Conservation (phyloP, 805 yeast species). For the Nakazawaea anatomiae region DNA sequence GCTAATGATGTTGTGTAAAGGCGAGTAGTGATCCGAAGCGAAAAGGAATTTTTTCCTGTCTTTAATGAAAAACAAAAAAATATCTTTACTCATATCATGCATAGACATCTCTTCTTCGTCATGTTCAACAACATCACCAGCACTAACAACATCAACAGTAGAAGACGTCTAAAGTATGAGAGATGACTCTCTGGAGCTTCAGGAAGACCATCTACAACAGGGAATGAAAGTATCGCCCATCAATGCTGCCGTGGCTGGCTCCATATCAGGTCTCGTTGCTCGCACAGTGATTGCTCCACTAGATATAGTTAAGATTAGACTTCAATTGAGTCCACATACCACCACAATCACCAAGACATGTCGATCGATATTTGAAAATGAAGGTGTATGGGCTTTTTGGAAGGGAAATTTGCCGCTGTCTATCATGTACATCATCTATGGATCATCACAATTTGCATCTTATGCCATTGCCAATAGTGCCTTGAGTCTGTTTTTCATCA, state of each 20-base stretch:
- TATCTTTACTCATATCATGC: too few relatives aligned
- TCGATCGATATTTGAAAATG: conserved; percentile 31
- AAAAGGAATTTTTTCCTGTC: neutral
- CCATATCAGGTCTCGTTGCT: conserved; percentile 58
- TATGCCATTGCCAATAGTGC: conserved; percentile 49
- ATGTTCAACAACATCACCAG: too few relatives aligned
- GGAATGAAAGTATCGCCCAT: conserved; percentile 6
- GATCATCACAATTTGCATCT: conserved; percentile 77
- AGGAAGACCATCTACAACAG: conserved; percentile 7
- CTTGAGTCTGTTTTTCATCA: conserved; percentile 20
- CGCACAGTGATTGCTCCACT: conserved; percentile 61
- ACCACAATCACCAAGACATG: conserved; percentile 37
- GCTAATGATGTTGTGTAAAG: neutral
- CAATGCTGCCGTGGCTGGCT: conserved; percentile 47
- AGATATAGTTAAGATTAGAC: conserved; percentile 70
- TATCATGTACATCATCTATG: conserved; percentile 75
- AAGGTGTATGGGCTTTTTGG: conserved; percentile 82
- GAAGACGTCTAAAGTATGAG: neutral
- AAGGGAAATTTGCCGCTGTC: conserved; percentile 95
- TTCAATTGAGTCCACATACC: conserved; percentile 46
- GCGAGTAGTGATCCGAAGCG: neutral
- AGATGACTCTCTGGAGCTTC: neutral
- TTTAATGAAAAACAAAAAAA: neutral
- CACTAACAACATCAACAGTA: neutral
- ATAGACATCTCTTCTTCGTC: neutral